Base-by-base conservation (phyloP, 2,329 filamentous ascomycete species). In the Arthroderma sp. region DNA sequence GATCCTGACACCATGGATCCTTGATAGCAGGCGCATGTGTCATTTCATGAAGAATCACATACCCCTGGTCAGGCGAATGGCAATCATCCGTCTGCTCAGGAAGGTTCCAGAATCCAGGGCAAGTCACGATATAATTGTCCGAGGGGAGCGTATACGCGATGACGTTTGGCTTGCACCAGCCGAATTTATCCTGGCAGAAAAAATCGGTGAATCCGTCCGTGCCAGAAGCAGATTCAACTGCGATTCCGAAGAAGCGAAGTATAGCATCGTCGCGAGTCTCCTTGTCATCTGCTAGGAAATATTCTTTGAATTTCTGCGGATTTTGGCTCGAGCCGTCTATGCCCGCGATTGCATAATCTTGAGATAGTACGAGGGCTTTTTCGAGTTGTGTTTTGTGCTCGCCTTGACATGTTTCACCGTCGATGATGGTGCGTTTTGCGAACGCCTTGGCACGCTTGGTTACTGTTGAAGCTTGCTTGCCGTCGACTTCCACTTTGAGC, bases 401-500 rank as follows among this genome's bases (percentile, higher is more conserved):
- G 15, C 15, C 15, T 22, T 22, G 15, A 22, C 15, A 22, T 22
- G 15, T 22, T 22, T 22, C 3, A 22, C 15, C 15, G 15, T 22
- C 15, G 70, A 43, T 29, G 48, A 54, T 49, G 6, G 55, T 53
- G 3, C 44, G 38, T 27, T 9, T 29, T n/a, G 15, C 29, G n/a
- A 41, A 4, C 4, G 44, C 47, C 37, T 56, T 59, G 43, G 74
- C 71, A 8, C 69, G 61, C 9, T 68, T 65, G 50, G 69, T 65
- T 40, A 70, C 66, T 31, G 68, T 64, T 38, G 68, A 67, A 6
- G 80, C 78, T 40, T 70, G 57, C 7, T 61, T 62, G 11, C 73
- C 77, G 50, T 83, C 71, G 36, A 84, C 66, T 4, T 68, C 61
- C 48, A 80, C 66, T 42, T 67, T 68, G 40, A 83, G 60, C 10